Conservation (phyloP, 2,329 filamentous ascomycete species). For the Penicillium occitanis region DNA sequence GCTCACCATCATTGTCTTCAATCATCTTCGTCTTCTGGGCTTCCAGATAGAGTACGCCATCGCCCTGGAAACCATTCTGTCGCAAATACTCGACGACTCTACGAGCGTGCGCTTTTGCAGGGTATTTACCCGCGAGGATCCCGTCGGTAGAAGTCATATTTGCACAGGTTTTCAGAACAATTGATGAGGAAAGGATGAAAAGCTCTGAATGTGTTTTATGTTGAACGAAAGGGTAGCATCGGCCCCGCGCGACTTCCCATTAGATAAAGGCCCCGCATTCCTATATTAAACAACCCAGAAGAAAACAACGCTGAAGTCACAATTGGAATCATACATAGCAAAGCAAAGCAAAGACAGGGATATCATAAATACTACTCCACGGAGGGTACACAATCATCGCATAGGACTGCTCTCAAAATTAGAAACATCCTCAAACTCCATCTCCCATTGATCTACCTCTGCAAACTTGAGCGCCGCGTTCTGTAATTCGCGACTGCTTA, state of each 20-base stretch:
- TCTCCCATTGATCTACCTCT: constrained; percentile 44
- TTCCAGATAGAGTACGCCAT: constrained; percentile 83
- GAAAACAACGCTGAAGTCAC: neutral
- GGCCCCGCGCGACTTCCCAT: constrained; percentile 5
- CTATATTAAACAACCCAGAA: neutral
- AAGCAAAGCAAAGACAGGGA: neutral
- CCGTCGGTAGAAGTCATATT: constrained; percentile 36
- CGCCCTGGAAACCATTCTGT: constrained; percentile 61
- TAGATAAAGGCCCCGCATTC: constrained; percentile 8
- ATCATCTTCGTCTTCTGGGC: constrained; percentile 75
- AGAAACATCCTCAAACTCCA: constrained; percentile 46
- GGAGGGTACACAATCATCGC: constrained; percentile 1
- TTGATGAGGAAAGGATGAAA: neutral
- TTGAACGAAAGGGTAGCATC: constrained; percentile 1
- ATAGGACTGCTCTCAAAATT: constrained; percentile 12
- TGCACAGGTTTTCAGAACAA: neutral
- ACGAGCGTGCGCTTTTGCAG: constrained; percentile 81
- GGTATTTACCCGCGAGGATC: constrained; percentile 63
- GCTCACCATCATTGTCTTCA: constrained; percentile 84
- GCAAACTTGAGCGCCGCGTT: constrained; percentile 41
- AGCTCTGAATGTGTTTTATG: neutral
- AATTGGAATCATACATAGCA: neutral
- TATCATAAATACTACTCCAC: neutral
- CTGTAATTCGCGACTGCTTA: constrained; percentile 39
- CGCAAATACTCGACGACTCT: constrained; percentile 79